Percentiles rank a stretch among this genome's conserved stretches.
Evolutionary conservation across 495 filamentous ascomycete species (phyloP).

Genomic region (Chaetomium cochliodes): DNA sequence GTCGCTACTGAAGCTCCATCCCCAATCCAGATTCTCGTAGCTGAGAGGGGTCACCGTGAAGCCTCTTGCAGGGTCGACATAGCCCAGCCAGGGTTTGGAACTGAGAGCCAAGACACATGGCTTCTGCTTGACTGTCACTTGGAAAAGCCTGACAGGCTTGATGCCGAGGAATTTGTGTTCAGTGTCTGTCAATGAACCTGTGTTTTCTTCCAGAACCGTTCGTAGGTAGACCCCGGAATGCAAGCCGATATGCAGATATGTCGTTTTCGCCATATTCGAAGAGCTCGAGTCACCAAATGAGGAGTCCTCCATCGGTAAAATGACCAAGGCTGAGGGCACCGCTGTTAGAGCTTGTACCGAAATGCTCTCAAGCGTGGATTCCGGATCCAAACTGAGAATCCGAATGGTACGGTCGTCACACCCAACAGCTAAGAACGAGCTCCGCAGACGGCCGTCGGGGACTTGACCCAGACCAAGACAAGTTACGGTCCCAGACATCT

Average conservation of each 20-base stretch:
- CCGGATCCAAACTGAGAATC: slow-evolving; percentile 84
- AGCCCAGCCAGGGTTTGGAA: slow-evolving; percentile 88
- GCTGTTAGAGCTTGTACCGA: slow-evolving; percentile 91
- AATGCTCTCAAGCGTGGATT: slow-evolving; percentile 83
- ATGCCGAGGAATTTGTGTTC: slow-evolving; percentile 89
- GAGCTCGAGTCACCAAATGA: slow-evolving; percentile 48
- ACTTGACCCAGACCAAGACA: slow-evolving; percentile 88
- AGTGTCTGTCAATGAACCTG: slow-evolving; percentile 89
- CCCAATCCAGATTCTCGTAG: slow-evolving; percentile 85
- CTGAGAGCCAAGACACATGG: slow-evolving; percentile 87
- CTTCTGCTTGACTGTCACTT: slow-evolving; percentile 77
- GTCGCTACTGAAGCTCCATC: slow-evolving; percentile 92
- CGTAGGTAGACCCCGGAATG: slow-evolving; percentile 95
- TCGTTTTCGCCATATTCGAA: slow-evolving; percentile 52
- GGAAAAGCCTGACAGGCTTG: slow-evolving; percentile 80
- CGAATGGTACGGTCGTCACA: slow-evolving; percentile 95
- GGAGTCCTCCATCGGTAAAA: slow-evolving; percentile 91
- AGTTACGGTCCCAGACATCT: slow-evolving; percentile 56
- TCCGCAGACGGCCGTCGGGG: slow-evolving; percentile 79
- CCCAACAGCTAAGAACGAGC: slow-evolving; percentile 88
- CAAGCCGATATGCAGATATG: slow-evolving; percentile 91
- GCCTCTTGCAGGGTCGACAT: slow-evolving; percentile 74
- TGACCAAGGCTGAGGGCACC: slow-evolving; percentile 83
- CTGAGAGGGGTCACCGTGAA: slow-evolving; percentile 90
- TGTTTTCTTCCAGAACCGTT: slow-evolving; percentile 88